These are phyloP conservation scores for Phytophthora tubulina DNA, from an alignment of 352 stramenopile genomes.

Conservation along the genomic window DNA sequence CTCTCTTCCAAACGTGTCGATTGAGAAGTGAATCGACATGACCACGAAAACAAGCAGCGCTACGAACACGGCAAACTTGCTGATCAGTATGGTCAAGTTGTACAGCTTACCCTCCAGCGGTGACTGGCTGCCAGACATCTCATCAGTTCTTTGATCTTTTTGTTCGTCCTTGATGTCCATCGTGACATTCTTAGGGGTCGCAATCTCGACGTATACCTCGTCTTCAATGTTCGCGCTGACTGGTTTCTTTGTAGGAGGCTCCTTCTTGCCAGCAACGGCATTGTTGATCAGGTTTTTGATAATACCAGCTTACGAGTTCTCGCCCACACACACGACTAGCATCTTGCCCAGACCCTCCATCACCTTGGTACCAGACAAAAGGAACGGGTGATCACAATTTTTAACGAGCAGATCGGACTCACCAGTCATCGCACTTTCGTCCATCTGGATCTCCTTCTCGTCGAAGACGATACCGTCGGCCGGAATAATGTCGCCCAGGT, in stretches of 20 bases:
- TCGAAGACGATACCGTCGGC: conserved; percentile 91
- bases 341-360: conserved; percentile 92
- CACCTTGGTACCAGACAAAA: conserved; percentile 93
- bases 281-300: conserved; percentile 87
- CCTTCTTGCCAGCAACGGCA: conserved; percentile 51
- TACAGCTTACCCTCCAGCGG: conserved; percentile 59
- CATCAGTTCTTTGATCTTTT: conserved; percentile 25
- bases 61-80: conserved; percentile 61
- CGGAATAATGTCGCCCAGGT: conserved; percentile 91
- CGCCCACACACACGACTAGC: conserved; percentile 93
- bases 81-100: conserved; percentile 68
- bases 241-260: not conserved
- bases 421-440: conserved; percentile 92
- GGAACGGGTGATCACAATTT: conserved; percentile 78
- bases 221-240: conserved; percentile 16
- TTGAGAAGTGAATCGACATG: conserved; percentile 65
- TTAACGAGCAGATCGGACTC: conserved; percentile 91
- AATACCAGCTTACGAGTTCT: conserved; percentile 91
- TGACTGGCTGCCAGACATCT: conserved; percentile 46
- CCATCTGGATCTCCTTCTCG: conserved; percentile 87
- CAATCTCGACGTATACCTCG: conserved; percentile 60
- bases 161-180: conserved; percentile 16
- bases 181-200: conserved; percentile 51
- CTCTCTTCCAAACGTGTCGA: conserved; percentile 47
- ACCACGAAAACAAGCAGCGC: conserved; percentile 69